A percentile compares a stretch with the other conserved stretches of the same genome.
phyloP scores from a whole-genome alignment of 345 rosid genomes.

The Moricandia arvensis region DNA sequence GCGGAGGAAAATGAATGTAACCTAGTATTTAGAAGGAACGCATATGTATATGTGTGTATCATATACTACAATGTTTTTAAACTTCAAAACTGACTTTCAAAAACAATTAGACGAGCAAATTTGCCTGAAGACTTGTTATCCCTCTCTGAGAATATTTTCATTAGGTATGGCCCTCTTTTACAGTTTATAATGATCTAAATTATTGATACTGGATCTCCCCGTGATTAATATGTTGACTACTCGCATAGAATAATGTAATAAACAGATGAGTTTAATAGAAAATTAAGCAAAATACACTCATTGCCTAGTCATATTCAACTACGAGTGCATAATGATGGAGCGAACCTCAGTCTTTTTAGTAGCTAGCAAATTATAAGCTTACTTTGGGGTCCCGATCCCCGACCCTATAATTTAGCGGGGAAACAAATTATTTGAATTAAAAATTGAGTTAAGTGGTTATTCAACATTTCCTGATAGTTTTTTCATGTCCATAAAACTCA shows the following conservation, averaged over 20 bases:
- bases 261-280: background rate
- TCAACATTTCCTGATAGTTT: constrained; percentile 13
- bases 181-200: background rate
- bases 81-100: background rate
- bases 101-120: background rate
- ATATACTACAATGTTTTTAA: background rate
- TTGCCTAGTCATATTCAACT: constrained; percentile 41
- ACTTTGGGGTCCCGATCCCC: constrained; percentile 29
- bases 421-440: background rate
- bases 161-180: background rate
- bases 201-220: constrained; percentile 9
- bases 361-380: constrained; percentile 23
- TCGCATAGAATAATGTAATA: constrained; percentile 16
- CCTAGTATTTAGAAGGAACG: background rate
- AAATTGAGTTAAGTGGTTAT: background rate
- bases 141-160: background rate
- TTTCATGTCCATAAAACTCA: constrained; percentile 1
- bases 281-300: constrained; percentile 26
- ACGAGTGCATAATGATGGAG: constrained; percentile 36
- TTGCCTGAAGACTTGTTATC: background rate
- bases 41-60: background rate
- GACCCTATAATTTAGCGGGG: constrained; percentile 3
- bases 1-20: background rate
- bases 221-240: constrained; percentile 36
- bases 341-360: constrained; percentile 25